Evolutionary conservation across 345 rosid species (phyloP).

Genomic region (Corymbia maculata): DNA sequence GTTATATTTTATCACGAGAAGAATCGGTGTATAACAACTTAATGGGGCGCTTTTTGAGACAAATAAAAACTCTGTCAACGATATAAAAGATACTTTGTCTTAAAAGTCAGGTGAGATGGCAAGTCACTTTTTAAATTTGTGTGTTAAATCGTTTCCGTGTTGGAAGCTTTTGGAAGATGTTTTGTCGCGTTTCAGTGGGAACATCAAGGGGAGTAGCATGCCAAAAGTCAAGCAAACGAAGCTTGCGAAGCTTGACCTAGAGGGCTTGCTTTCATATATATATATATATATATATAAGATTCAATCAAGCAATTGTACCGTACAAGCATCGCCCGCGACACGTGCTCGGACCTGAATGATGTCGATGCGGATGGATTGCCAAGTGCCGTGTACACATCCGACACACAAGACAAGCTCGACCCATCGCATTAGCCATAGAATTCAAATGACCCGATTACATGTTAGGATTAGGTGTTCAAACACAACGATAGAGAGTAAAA

Average conservation of each 20-base stretch:
- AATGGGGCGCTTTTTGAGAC: background rate
- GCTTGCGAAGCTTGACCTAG: background rate
- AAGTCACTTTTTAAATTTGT: background rate
- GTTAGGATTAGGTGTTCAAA: background rate
- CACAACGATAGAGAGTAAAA: background rate
- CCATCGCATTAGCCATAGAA: background rate
- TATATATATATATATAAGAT: too few species aligned
- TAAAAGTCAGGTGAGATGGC: background rate
- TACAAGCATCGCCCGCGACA: background rate
- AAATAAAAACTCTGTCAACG: background rate
- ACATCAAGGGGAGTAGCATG: background rate
- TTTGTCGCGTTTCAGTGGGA: background rate
- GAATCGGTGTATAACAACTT: background rate
- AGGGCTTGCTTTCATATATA: background rate
- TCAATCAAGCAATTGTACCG: background rate
- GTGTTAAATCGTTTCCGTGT: background rate
- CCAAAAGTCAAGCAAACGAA: background rate
- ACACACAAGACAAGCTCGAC: too few species aligned
- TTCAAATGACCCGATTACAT: background rate
- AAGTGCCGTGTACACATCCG: background rate
- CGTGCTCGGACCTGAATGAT: background rate
- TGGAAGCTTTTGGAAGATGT: background rate
- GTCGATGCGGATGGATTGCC: background rate
- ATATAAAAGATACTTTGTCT: background rate
- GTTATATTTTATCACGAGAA: background rate